Base-by-base conservation (phyloP, 1,284 basidiomycete species). In the Tylopilus sp. region DNA sequence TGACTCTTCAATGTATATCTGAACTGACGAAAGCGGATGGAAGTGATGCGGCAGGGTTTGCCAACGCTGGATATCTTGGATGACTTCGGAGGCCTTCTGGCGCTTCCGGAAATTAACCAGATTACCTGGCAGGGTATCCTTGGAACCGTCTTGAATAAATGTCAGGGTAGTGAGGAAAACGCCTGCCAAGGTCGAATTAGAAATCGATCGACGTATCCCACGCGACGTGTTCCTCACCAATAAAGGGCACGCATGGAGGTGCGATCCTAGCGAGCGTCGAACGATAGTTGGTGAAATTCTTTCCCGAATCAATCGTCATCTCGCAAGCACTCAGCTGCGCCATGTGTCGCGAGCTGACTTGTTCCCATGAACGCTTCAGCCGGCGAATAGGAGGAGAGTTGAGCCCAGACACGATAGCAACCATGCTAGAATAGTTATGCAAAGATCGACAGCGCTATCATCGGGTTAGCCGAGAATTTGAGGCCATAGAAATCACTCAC, bases 131-230 rank as follows among this genome's bases (percentile, higher is more conserved):
- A 91, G 72, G 52, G 82, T 82, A 72, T 99, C 92, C 49, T 91
- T 88, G 65, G 94, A 94, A n/a, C 95, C 96, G 63, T 99, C 96
- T 68, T 97, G 93, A 66, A 97, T 96, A 71, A 99, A 98, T 4
- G 94, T 94, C 51, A 99, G 76, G 21, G 91, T 92, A 4, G 94
- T 94, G 17, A 99, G 80, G 74, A 96, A 98, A 50, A 97, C 91
- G 60, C 95, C 93, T 95, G 50, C 1, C 29, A 7, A 42, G 9
- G 17, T 48, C 45, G 26, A 17, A 53, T 56, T 17, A 54, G 44
- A 7, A 38, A 38, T 44, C 26, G 40, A 8, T 3, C 15, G 1
- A 42, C 20, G 12, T 41, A 30, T 39, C 51, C n/a, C 38, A 34
- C 29, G 38, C 14, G 18, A 44, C 29, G 4, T 30, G 7, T 44